Percentiles rank a stretch among this genome's conserved stretches.
Evolutionary conservation across 2,329 filamentous ascomycete genomes (phyloP).

Genomic region (Mycosphaerella sp.): DNA sequence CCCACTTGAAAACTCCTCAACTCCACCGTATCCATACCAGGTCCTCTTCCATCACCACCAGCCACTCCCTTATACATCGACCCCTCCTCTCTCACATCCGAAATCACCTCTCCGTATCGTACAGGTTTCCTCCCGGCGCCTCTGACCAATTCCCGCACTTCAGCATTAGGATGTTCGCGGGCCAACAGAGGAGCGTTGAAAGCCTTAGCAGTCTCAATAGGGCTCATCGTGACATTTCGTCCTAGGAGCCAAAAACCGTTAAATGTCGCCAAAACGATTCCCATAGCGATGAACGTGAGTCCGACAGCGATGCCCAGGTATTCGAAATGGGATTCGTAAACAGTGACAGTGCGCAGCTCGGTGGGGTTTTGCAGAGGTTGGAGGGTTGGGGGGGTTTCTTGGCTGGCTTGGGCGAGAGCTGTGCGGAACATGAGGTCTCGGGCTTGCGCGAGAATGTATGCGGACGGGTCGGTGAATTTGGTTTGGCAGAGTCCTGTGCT

Average conservation of each 20-base stretch:
- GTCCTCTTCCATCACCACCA: neutral
- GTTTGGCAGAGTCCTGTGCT: constrained; percentile 9
- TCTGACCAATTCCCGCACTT: constrained; percentile 14
- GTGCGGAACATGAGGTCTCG: constrained; percentile 19
- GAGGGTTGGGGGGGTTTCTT: no score
- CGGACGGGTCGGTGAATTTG: constrained; percentile 14
- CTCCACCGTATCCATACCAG: constrained; percentile 11
- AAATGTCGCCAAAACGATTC: constrained; percentile 7
- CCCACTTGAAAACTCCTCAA: constrained; percentile 12
- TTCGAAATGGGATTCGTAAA: constrained; percentile 12
- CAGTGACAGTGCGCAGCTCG: constrained; percentile 7
- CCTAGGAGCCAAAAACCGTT: constrained; percentile 16
- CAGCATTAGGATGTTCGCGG: constrained; percentile 15
- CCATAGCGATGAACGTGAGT: constrained; percentile 11
- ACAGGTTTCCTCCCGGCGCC: constrained; percentile 16
- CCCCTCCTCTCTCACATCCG: neutral
- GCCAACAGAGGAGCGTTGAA: constrained; percentile 18
- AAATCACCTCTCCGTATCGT: constrained; percentile 12
- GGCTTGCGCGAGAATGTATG: constrained; percentile 14
- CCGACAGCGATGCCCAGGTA: constrained; percentile 13
- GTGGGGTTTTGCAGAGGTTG: constrained; percentile 4
- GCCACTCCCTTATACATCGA: constrained; percentile 6
- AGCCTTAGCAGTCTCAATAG: constrained; percentile 18
- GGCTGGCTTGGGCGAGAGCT: constrained; percentile 15
- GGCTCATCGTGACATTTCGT: constrained; percentile 14